Conservation (phyloP, 331 rosid genomes). For the Acacia concinna region DNA sequence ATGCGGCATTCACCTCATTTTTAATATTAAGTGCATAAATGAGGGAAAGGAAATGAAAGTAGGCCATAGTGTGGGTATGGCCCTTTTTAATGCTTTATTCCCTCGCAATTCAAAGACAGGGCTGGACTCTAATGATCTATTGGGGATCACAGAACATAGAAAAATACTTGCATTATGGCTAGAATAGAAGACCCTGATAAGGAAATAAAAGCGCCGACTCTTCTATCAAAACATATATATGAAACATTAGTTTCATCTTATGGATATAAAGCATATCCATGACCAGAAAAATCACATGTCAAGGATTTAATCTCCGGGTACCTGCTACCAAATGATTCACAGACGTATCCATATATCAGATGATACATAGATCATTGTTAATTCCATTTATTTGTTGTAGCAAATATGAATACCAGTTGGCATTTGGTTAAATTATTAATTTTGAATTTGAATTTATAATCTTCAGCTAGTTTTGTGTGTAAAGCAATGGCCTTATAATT, state of each 20-base stretch:
- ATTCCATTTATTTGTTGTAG: background rate
- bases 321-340: background rate
- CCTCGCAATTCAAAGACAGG: background rate
- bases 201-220: background rate
- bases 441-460: slow-evolving; percentile 14
- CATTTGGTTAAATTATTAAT: background rate
- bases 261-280: background rate
- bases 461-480: slow-evolving; percentile 15
- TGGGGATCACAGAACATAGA: background rate
- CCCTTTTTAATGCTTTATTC: background rate
- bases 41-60: background rate
- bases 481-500: background rate
- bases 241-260: background rate
- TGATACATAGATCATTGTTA: background rate
- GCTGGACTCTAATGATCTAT: background rate
- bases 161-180: background rate
- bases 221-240: background rate
- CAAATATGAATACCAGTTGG: background rate
- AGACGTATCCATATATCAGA: slow-evolving; percentile 4
- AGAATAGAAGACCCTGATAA: background rate
- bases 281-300: background rate
- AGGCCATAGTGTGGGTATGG: background rate
- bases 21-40: background rate
- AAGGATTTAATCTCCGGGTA: background rate
- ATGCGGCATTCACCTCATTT: slow-evolving; percentile 12